Evolutionary conservation across 148 eudicot species (phyloP).

Genomic region (Dysphania ambrosioides): DNA sequence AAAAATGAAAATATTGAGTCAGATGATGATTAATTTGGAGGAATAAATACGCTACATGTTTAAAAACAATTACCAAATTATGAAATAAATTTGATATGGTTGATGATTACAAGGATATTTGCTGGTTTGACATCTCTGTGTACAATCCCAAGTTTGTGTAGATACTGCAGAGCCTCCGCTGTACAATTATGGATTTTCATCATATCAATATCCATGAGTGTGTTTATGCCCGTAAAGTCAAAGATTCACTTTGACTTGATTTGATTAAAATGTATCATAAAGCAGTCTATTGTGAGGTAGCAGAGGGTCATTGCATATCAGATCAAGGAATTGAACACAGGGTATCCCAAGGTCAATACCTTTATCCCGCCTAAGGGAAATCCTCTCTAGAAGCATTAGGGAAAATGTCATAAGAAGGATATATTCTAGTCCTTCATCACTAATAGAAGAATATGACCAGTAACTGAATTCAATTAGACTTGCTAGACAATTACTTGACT

Average conservation of each 20-base stretch:
- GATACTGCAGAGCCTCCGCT: constrained; percentile 83
- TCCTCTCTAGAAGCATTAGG: too few relatives aligned
- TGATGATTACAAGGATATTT: constrained; percentile 87
- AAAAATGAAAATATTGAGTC: not conserved
- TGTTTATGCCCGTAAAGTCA: not conserved
- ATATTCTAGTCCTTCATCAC: too few relatives aligned
- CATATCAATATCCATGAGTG: not conserved
- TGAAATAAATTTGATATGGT: constrained; percentile 20
- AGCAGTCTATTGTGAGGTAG: not conserved
- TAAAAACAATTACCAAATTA: constrained; percentile 26
- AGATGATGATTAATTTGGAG: constrained; percentile 1
- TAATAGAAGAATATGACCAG: too few relatives aligned
- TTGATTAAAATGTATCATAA: not conserved
- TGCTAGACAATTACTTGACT: too few relatives aligned
- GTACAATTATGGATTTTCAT: constrained; percentile 24
- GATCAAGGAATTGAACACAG: not conserved
- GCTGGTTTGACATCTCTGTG: constrained; percentile 98
- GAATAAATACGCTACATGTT: not conserved
- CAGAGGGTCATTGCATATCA: not conserved
- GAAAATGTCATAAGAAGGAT: too few relatives aligned
- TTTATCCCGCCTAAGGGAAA: too few relatives aligned
- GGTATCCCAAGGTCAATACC: too few relatives aligned
- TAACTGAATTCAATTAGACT: too few relatives aligned
- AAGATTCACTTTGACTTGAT: not conserved
- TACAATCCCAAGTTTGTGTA: constrained; percentile 79